Evolutionary conservation across 352 stramenopile species (phyloP).

Genomic region (Thraustochytrium sp.): DNA sequence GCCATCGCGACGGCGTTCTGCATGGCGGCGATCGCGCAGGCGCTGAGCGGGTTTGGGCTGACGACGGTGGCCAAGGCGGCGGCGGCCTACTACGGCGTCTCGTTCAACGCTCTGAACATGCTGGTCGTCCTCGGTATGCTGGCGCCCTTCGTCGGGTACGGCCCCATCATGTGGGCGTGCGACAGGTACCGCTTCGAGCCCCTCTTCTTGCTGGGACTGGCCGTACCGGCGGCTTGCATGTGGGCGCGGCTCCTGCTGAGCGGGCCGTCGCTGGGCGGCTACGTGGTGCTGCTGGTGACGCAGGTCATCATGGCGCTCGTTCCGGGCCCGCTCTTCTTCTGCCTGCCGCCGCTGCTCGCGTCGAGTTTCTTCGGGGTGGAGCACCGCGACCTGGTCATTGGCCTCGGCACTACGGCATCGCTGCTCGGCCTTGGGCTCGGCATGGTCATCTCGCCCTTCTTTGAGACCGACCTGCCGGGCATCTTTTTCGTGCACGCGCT

Average conservation of each 20-base stretch:
- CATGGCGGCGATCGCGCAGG: neutral
- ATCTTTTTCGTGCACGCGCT: neutral
- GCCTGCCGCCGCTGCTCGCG: neutral
- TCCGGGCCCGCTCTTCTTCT: neutral
- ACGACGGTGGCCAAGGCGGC: neutral
- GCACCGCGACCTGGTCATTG: neutral
- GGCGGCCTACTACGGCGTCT: neutral
- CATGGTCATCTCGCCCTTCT: neutral
- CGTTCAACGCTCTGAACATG: neutral
- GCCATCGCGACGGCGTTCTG: neutral
- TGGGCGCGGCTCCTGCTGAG: neutral
- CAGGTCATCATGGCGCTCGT: neutral
- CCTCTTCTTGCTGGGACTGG: too few relatives aligned
- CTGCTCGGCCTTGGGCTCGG: neutral
- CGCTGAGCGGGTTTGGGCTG: neutral
- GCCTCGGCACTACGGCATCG: neutral
- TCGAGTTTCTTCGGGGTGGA: neutral
- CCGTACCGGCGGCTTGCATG: neutral
- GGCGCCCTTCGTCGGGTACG: neutral
- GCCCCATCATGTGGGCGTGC: neutral
- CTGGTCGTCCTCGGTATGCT: neutral
- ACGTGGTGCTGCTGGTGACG: neutral
- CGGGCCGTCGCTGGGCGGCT: neutral
- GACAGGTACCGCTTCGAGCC: neutral
- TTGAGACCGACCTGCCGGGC: neutral